Evolutionary conservation across 1,139 yeast genomes (phyloP).

Genomic region (Geotrichum siamense): DNA sequence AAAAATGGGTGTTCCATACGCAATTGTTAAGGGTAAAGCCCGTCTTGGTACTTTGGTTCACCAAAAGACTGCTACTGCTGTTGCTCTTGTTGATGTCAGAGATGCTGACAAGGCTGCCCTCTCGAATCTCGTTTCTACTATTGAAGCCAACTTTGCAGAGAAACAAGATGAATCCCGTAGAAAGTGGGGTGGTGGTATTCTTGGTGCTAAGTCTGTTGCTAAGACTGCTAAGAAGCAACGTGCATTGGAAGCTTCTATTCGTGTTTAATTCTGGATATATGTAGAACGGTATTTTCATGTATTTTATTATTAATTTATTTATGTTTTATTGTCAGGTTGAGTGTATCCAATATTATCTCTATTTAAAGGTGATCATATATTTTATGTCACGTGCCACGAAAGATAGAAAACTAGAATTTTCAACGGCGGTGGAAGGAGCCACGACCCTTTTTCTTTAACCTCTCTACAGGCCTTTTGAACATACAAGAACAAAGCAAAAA

Average conservation of each 20-base stretch:
- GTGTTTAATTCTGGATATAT: constrained; percentile 10
- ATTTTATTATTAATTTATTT: neutral
- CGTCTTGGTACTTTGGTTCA: constrained; percentile 96
- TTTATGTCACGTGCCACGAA: no score
- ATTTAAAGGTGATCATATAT: no score
- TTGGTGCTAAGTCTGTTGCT: constrained; percentile 88
- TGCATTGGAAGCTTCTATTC: constrained; percentile 12
- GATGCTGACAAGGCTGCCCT: constrained; percentile 92
- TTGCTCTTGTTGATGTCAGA: constrained; percentile 90
- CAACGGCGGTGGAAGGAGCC: no score
- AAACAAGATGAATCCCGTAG: constrained; percentile 92
- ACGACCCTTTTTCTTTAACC: no score
- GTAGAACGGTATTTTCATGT: neutral
- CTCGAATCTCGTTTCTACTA: constrained; percentile 84
- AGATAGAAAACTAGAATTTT: no score
- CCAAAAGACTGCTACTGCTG: constrained; percentile 95
- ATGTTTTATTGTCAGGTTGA: no score
- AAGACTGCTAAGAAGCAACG: constrained; percentile 50
- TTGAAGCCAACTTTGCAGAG: constrained; percentile 85
- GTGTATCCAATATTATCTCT: no score
- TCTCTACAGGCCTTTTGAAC: no score
- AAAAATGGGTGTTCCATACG: constrained; percentile 99
- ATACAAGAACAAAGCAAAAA: no score
- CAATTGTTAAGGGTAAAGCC: constrained; percentile 97
- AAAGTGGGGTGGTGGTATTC: constrained; percentile 99